Conservation (phyloP, 1,139 yeast species). For the Suhomyces chickasaworum region DNA sequence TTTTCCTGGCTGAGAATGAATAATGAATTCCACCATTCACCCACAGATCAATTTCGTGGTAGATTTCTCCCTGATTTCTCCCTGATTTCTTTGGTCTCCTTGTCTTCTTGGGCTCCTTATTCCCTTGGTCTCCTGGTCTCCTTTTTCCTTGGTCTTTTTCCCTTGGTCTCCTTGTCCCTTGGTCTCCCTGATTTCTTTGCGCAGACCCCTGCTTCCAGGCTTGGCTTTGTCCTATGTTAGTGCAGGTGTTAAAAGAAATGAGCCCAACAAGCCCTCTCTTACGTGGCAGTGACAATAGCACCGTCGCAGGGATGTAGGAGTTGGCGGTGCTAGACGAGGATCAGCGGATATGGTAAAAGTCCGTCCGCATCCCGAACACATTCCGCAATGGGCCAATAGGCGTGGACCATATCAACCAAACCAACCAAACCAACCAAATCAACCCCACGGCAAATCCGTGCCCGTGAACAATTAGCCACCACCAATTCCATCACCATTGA, state of each 20-base stretch:
- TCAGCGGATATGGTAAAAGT: constrained; percentile 2
- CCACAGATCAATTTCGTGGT: not conserved
- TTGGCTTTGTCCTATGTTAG: constrained; percentile 5
- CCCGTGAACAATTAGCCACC: no score
- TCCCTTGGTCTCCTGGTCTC: not conserved
- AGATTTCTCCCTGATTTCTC: no score
- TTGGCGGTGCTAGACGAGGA: constrained; percentile 6
- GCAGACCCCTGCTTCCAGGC: not conserved
- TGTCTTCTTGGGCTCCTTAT: not conserved
- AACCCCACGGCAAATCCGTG: no score
- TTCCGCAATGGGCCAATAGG: constrained; percentile 1
- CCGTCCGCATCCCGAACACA: not conserved
- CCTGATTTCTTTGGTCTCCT: not conserved
- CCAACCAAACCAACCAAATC: no score
- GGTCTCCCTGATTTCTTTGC: not conserved
- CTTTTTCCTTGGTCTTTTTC: not conserved
- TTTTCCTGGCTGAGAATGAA: no score
- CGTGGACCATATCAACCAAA: no score
- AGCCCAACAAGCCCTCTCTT: constrained; percentile 11
- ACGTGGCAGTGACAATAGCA: constrained; percentile 8
- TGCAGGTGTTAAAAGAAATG: constrained; percentile 9
- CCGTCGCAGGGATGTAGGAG: constrained; percentile 6
- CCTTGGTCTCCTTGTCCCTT: not conserved
- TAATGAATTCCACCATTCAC: not conserved
- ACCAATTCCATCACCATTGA: no score